Percentiles rank a stretch among this genome's conserved stretches.
phyloP scores from a whole-genome alignment of 1,284 basidiomycete species.

The Ustilago sp. region DNA sequence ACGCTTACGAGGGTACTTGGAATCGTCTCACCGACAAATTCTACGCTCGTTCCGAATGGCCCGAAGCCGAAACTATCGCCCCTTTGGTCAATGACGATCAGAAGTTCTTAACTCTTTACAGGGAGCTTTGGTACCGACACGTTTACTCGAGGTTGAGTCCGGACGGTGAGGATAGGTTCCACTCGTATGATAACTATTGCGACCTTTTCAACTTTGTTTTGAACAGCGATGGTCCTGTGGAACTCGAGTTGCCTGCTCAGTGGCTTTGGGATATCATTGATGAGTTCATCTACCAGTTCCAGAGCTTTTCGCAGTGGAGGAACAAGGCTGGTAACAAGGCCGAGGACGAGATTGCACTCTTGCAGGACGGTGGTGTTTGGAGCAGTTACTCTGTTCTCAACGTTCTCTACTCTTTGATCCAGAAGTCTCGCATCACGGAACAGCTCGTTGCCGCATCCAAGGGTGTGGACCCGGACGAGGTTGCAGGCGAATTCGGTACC shows the following conservation, averaged over 20 bases:
- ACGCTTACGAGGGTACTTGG: conserved; percentile 95
- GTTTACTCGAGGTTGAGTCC: conserved; percentile 95
- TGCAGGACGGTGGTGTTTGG: conserved; percentile 77
- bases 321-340: conserved; percentile 85
- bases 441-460: conserved; percentile 85
- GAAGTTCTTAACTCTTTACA: conserved; percentile 90
- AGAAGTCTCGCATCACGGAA: conserved; percentile 95
- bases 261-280: conserved; percentile 99
- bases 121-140: conserved; percentile 90
- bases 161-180: conserved; percentile 96
- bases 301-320: conserved; percentile 85
- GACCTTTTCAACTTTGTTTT: conserved; percentile 96
- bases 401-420: conserved; percentile 96
- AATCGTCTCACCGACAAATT: conserved; percentile 95
- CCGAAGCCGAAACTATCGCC: conserved; percentile 93
- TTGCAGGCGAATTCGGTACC: conserved; percentile 90
- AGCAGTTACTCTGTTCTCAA: conserved; percentile 97
- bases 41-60: conserved; percentile 95
- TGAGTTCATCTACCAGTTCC: conserved; percentile 99
- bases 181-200: conserved; percentile 99
- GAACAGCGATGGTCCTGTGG: conserved; percentile 88
- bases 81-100: conserved; percentile 77
- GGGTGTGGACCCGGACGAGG: conserved; percentile 80
- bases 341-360: conserved; percentile 78
- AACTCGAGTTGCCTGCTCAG: conserved; percentile 91